phyloP scores from a whole-genome alignment of 2,329 filamentous ascomycete genomes.

The Emergomyces pasteurianus region DNA sequence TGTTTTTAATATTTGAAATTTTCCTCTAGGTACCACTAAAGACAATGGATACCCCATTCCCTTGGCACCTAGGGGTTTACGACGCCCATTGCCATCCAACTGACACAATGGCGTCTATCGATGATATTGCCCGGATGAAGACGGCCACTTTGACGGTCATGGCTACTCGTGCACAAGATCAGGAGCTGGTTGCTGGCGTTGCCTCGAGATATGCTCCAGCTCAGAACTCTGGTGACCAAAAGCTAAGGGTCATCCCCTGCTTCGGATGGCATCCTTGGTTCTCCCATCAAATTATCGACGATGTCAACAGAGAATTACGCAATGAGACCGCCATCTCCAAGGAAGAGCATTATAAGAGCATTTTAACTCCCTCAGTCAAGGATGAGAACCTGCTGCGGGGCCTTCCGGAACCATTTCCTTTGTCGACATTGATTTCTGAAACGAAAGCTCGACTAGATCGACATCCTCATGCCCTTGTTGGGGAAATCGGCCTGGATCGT shows the following conservation, averaged over 20 bases:
- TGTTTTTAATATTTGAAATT: neutral
- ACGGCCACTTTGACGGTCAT: conserved; percentile 48
- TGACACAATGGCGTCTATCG: conserved; percentile 47
- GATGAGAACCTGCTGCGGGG: conserved; percentile 37
- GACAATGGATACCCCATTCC: conserved; percentile 28
- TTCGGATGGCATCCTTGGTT: conserved; percentile 63
- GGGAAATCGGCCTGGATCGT: conserved; percentile 52
- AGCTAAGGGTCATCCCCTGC: conserved; percentile 40
- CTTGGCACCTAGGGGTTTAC: conserved; percentile 51
- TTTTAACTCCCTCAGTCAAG: conserved; percentile 33
- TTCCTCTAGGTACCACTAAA: neutral
- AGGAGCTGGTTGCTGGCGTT: conserved; percentile 40
- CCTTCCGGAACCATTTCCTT: conserved; percentile 43
- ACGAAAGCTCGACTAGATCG: conserved; percentile 37
- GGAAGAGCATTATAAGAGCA: conserved; percentile 41
- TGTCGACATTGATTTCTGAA: conserved; percentile 41
- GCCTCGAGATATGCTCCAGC: conserved; percentile 5
- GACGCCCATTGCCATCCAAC: conserved; percentile 58
- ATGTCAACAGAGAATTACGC: conserved; percentile 20
- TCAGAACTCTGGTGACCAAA: conserved; percentile 11
- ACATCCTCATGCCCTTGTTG: conserved; percentile 46
- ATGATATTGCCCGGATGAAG: conserved; percentile 45
- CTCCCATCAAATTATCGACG: conserved; percentile 47
- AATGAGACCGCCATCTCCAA: conserved; percentile 13
- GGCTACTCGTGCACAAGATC: conserved; percentile 51